Conservation (phyloP, 257 asterid genomes). For the Solanum verrucosum region DNA sequence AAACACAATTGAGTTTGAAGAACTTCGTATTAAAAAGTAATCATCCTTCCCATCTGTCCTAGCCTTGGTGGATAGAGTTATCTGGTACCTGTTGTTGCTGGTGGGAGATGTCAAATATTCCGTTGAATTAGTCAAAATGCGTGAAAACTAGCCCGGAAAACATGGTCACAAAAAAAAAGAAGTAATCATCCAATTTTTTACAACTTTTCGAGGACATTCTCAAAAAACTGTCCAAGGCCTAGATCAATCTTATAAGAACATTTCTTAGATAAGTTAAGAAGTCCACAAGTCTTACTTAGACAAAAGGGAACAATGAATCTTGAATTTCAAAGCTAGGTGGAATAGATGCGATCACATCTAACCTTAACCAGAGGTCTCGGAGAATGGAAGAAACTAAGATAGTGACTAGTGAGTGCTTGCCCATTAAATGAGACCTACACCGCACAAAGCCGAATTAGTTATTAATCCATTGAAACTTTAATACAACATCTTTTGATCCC, state of each 20-base stretch:
- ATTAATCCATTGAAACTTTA: not conserved
- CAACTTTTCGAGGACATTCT: not conserved
- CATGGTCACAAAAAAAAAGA: not conserved
- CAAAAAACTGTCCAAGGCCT: not conserved
- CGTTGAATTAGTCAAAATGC: too few species aligned
- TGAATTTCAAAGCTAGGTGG: not conserved
- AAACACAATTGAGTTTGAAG: not conserved
- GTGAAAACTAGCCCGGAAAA: too few species aligned
- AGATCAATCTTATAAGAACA: not conserved
- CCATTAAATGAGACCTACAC: not conserved
- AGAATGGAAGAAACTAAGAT: not conserved
- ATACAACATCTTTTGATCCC: not conserved
- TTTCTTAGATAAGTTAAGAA: not conserved
- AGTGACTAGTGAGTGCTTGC: not conserved
- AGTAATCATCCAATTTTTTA: not conserved
- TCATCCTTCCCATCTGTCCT: not conserved
- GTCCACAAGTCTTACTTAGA: not conserved
- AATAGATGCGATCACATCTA: not conserved
- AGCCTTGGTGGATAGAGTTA: too few species aligned
- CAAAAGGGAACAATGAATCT: not conserved
- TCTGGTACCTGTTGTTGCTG: too few species aligned
- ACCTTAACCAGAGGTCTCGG: not conserved
- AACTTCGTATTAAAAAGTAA: not conserved
- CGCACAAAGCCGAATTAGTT: not conserved
- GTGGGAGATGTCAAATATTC: too few species aligned